Conservation (phyloP, 768 basidiomycete species). For the Rhizopogon sp. region DNA sequence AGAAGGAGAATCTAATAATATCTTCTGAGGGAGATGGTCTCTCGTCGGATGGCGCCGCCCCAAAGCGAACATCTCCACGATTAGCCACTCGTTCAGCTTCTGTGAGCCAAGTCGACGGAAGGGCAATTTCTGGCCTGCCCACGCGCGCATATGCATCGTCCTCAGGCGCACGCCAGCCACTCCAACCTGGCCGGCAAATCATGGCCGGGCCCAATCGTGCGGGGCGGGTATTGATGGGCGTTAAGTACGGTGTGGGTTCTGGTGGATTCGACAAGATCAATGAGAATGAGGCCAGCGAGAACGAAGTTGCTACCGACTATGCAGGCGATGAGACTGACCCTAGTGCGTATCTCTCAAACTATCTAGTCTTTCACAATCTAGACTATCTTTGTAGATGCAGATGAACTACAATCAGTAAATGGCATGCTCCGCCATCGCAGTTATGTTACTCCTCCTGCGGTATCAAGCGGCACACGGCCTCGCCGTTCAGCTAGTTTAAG, state of each 20-base stretch:
- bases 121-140: slow-evolving; percentile 27
- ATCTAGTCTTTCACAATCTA: slow-evolving; percentile 12
- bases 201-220: slow-evolving; percentile 41
- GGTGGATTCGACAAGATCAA: slow-evolving; percentile 45
- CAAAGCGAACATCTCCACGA: slow-evolving; percentile 21
- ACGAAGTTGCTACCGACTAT: slow-evolving; percentile 28
- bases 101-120: slow-evolving; percentile 28
- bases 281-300: slow-evolving; percentile 38
- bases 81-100: slow-evolving; percentile 27
- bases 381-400: slow-evolving; percentile 25
- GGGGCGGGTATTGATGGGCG: slow-evolving; percentile 44
- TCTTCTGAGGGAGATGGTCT: slow-evolving; percentile 21
- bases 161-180: slow-evolving; percentile 25
- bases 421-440: slow-evolving; percentile 21
- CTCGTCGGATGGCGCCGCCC: slow-evolving; percentile 18
- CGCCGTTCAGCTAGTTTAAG: slow-evolving; percentile 77
- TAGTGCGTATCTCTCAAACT: slow-evolving; percentile 23
- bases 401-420: slow-evolving; percentile 22
- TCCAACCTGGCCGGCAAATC: slow-evolving; percentile 38
- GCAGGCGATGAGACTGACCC: slow-evolving; percentile 35
- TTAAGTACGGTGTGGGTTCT: slow-evolving; percentile 24
- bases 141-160: slow-evolving; percentile 27
- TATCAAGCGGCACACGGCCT: slow-evolving; percentile 48
- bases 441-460: slow-evolving; percentile 20
- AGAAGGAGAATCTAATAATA: slow-evolving; percentile 35